A percentile compares a stretch with the other conserved stretches of the same genome.
Evolutionary conservation across 176 grass and related monocot genomes (phyloP).

Genomic region (Panicum miliaceum): DNA sequence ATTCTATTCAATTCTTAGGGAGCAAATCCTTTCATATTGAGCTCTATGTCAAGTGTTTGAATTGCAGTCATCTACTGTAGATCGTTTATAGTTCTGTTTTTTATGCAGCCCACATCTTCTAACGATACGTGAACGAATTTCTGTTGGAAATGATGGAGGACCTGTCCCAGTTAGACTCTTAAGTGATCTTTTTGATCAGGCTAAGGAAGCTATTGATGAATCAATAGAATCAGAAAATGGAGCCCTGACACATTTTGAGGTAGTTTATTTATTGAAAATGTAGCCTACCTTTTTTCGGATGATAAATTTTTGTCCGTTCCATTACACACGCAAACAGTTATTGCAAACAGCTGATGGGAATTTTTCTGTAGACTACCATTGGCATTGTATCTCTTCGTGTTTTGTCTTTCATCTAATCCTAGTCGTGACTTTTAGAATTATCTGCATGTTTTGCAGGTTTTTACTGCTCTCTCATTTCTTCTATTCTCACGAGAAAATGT

Average conservation of each 20-base stretch:
- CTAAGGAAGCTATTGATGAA: constrained; percentile 73
- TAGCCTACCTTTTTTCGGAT: not conserved
- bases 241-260: constrained; percentile 87
- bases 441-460: constrained; percentile 62
- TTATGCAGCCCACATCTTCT: constrained; percentile 80
- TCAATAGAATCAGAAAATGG: constrained; percentile 79
- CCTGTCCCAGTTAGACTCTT: constrained; percentile 66
- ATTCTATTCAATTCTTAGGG: not conserved
- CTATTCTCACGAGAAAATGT: constrained; percentile 79
- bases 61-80: not conserved
- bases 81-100: not conserved
- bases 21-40: not conserved
- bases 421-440: constrained; percentile 6
- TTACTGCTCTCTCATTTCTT: constrained; percentile 82
- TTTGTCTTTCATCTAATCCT: not conserved
- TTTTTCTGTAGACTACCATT: not conserved
- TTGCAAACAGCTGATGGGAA: not conserved
- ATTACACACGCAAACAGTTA: not conserved
- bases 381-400: not conserved
- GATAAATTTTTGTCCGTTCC: not conserved
- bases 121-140: constrained; percentile 84
- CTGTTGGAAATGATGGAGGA: constrained; percentile 67
- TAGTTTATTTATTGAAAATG: constrained; percentile 32
- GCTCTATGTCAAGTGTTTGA: not conserved
- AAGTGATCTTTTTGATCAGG: constrained; percentile 53